These are phyloP conservation scores for Rhododendron vialii DNA, from an alignment of 148 eudicot genomes.

Conservation along the genomic window DNA sequence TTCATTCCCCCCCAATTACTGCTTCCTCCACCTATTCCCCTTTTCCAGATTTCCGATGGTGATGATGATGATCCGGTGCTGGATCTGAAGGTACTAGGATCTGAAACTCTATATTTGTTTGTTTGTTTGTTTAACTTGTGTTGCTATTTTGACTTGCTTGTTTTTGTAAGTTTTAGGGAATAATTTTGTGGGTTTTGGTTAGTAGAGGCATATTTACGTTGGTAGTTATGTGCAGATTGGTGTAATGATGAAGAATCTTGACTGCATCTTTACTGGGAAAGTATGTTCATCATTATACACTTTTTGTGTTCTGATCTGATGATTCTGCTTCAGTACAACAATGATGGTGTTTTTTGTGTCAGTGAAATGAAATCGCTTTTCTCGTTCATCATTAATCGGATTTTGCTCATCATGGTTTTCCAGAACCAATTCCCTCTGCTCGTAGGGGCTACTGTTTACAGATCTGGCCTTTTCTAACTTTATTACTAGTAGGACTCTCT, in stretches of 20 bases:
- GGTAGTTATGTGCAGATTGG: conserved; percentile 40
- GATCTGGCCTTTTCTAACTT: conserved; percentile 6
- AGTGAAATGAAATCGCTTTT: conserved; percentile 4
- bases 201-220: neutral
- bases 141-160: neutral
- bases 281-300: conserved; percentile 14
- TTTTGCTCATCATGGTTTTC: conserved; percentile 5
- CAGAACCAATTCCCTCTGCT: conserved; percentile 4
- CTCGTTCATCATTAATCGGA: conserved; percentile 6
- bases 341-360: conserved; percentile 13
- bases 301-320: neutral
- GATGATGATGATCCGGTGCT: neutral
- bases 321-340: neutral
- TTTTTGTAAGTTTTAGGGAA: neutral
- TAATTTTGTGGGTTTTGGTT: neutral
- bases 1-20: conserved; percentile 58
- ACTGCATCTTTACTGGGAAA: conserved; percentile 10
- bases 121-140: neutral
- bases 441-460: neutral
- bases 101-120: neutral
- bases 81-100: conserved; percentile 13
- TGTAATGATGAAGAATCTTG: conserved; percentile 50
- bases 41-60: neutral
- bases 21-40: neutral
- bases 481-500: neutral